Percentiles rank a stretch among this genome's conserved stretches.
Evolutionary conservation across 2,329 filamentous ascomycete species (phyloP).

Genomic region (Penicillium sp.): DNA sequence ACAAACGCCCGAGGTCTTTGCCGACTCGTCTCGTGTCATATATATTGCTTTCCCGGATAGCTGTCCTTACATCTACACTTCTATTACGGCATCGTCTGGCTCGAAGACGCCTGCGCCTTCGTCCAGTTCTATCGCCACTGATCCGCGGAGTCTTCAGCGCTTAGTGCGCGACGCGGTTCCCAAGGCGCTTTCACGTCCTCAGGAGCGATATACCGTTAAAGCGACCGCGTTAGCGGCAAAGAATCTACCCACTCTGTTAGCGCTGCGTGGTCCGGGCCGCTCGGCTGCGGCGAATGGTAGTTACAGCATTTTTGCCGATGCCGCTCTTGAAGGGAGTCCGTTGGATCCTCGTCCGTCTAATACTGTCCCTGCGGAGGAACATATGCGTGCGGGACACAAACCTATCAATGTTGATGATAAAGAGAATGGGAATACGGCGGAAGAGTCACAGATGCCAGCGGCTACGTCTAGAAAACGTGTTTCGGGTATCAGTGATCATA

Average conservation of each 20-base stretch:
- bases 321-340: slow-evolving; percentile 52
- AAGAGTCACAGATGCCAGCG: neutral
- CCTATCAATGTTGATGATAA: slow-evolving; percentile 8
- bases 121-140: slow-evolving; percentile 36
- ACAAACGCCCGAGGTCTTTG: slow-evolving; percentile 38
- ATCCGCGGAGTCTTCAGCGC: slow-evolving; percentile 64
- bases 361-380: slow-evolving; percentile 33
- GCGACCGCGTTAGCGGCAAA: slow-evolving; percentile 68
- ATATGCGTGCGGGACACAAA: slow-evolving; percentile 20
- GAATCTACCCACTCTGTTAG: slow-evolving; percentile 68
- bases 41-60: slow-evolving; percentile 82
- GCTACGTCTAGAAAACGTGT: slow-evolving; percentile 9
- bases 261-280: slow-evolving; percentile 67
- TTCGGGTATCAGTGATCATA: neutral
- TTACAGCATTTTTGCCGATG: slow-evolving; percentile 75
- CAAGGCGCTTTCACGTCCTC: slow-evolving; percentile 74
- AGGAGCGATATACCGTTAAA: slow-evolving; percentile 68
- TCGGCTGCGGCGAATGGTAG: slow-evolving; percentile 72
- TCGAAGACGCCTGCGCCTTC: slow-evolving; percentile 38
- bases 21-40: slow-evolving; percentile 68
- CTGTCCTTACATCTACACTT: slow-evolving; percentile 71
- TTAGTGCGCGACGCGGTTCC: slow-evolving; percentile 77
- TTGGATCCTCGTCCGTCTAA: slow-evolving; percentile 47
- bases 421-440: slow-evolving; percentile 9
- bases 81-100: slow-evolving; percentile 45